Base-by-base conservation (phyloP, 129 eudicot species). In the Pseudognaphalium luteoalbum region DNA sequence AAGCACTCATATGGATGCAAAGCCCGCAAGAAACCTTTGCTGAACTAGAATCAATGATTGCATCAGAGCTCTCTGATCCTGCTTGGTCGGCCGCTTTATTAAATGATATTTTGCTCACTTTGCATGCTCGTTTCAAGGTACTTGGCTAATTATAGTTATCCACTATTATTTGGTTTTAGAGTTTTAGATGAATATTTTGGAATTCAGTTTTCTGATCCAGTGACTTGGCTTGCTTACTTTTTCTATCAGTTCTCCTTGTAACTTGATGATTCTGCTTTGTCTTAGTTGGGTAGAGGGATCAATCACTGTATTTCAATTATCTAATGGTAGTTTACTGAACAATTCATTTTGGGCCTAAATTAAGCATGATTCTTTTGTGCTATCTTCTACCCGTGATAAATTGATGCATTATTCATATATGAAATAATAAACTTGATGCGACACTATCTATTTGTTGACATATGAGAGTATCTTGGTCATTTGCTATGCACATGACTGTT, bases 71-170 rank as follows among this genome's bases (percentile, higher is more conserved):
- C 25, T 91, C 97, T 42, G 98, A 94, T 91, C 98, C 98, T 71
- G 90, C 93, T 30, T 94, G 98, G 98, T 91, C 98, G 10, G 93
- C 98, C n/a, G 75, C 96, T 47, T 69, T 91, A 39, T 68, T 94
- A 71, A 94, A 94, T 86, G 98, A 94, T 81, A 73, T 94, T 76
- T 71, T 93, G 84, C 93, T 93, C 70, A 93, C 98, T 17, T 68
- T 93, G 83, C 98, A 94, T 94, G 98, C 98, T 73, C 97, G 98
- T 56, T 94, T 94, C 37, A 94, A 94, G 98, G 98, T 94, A 87
- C 68, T 35, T 28, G 54, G 58, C 25, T 33, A 15, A 19, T 56
- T 64, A 44, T 30, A 37, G 41, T 5, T 56, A 15, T 21, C 51
- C 42, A 63, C 73, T 37, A 57, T 37, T 70, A 63, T 65, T 52